phyloP scores from a whole-genome alignment of 192 early-diverging fungal genomes.

The Backusella morwellensis region DNA sequence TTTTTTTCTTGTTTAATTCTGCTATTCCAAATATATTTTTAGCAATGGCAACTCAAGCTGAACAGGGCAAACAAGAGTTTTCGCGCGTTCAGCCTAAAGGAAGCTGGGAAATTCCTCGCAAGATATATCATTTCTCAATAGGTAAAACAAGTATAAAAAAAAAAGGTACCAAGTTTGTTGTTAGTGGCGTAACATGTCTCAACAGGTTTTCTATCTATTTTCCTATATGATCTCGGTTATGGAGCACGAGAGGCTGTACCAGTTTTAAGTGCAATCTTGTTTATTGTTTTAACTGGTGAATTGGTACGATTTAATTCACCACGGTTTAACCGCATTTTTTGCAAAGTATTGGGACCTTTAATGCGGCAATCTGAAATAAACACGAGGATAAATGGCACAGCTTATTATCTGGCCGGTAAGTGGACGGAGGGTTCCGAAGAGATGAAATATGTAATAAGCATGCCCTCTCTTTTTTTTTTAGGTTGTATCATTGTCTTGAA shows the following conservation, averaged over 20 bases:
- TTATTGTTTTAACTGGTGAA: constrained; percentile 30
- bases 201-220: constrained; percentile 41
- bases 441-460: neutral
- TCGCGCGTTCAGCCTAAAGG: constrained; percentile 29
- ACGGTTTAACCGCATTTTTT: constrained; percentile 38
- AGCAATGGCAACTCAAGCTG: neutral
- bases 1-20: neutral
- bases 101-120: constrained; percentile 44
- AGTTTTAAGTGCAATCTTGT: constrained; percentile 15
- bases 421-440: neutral
- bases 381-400: constrained; percentile 35
- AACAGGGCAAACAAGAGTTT: constrained; percentile 3
- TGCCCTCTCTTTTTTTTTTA: neutral
- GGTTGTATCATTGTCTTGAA: constrained; percentile 33
- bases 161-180: neutral
- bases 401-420: constrained; percentile 42
- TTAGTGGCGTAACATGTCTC: neutral
- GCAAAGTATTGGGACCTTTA: constrained; percentile 35
- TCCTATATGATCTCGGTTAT: constrained; percentile 18
- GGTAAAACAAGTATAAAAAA: constrained; percentile 23
- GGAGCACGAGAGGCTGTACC: constrained; percentile 23
- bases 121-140: constrained; percentile 43
- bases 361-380: constrained; percentile 44
- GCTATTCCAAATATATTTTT: neutral
- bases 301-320: constrained; percentile 35